Evolutionary conservation across 139 green algal genomes (phyloP).

Genomic region (Tetradesmus lagerheimii): DNA sequence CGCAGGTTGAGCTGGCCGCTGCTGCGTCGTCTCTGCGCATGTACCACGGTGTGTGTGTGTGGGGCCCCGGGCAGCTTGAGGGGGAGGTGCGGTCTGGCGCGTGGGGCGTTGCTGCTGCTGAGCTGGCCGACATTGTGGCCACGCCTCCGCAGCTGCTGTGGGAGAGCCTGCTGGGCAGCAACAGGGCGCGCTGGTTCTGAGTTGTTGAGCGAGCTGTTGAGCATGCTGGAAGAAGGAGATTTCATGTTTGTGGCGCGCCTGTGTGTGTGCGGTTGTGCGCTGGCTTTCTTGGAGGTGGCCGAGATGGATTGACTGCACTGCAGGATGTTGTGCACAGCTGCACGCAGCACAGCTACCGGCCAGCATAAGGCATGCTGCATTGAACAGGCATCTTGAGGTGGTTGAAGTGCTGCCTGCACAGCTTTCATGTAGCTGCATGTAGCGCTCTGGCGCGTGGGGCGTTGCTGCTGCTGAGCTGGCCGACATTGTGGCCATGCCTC

Average conservation of each 20-base stretch:
- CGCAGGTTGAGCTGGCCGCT: background rate
- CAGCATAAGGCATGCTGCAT: no score
- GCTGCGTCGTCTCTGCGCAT: background rate
- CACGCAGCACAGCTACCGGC: no score
- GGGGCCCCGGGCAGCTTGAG: slow-evolving; percentile 32
- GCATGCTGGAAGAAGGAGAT: no score
- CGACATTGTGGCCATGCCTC: background rate
- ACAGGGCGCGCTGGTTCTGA: background rate
- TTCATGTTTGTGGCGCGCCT: no score
- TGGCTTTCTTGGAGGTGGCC: no score
- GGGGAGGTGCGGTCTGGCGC: slow-evolving; percentile 12
- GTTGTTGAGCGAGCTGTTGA: background rate
- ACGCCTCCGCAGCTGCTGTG: slow-evolving; percentile 30
- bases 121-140: background rate
- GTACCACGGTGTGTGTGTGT: slow-evolving; percentile 28
- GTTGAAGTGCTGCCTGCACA: no score
- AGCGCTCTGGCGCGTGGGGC: slow-evolving; percentile 12
- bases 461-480: background rate
- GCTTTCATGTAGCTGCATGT: no score
- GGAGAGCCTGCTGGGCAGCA: background rate
- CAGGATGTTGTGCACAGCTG: no score
- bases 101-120: slow-evolving; percentile 15
- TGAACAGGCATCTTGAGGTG: no score
- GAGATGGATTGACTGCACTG: no score
- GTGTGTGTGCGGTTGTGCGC: no score